Evolutionary conservation across 805 yeast species (phyloP).

Genomic region (Debaryomyces hansenii): DNA sequence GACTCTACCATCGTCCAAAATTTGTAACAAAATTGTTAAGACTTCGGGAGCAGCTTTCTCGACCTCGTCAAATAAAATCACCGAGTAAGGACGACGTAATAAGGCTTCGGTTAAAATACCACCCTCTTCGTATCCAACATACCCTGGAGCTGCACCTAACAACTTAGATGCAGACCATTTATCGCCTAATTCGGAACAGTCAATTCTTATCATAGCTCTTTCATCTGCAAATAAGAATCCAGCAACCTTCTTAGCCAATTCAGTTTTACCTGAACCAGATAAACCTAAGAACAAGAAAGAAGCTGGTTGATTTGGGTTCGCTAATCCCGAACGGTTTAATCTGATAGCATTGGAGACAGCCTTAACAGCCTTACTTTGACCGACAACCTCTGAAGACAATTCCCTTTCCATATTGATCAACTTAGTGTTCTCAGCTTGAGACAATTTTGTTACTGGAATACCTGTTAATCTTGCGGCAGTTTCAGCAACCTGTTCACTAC

Average conservation of each 20-base stretch:
- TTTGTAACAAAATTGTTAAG: conserved; percentile 83
- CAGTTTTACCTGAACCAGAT: conserved; percentile 98
- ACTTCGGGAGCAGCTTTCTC: conserved; percentile 99
- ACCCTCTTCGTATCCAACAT: conserved; percentile 95
- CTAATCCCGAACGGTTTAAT: conserved; percentile 88
- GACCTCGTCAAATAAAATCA: conserved; percentile 94
- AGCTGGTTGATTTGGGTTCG: conserved; percentile 96
- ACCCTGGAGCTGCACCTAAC: conserved; percentile 96
- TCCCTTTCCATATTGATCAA: conserved; percentile 93
- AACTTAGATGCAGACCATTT: conserved; percentile 94
- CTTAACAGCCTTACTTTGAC: conserved; percentile 93
- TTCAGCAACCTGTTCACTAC: conserved; percentile 90
- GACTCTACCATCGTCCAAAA: conserved; percentile 94
- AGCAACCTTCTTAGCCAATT: conserved; percentile 93
- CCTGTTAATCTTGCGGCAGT: conserved; percentile 97
- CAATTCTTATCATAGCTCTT: conserved; percentile 95
- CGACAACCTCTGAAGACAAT: conserved; percentile 81
- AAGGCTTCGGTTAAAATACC: conserved; percentile 93
- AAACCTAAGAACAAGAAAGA: conserved; percentile 92
- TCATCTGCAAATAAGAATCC: conserved; percentile 96
- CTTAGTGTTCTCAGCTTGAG: conserved; percentile 93
- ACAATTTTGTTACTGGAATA: conserved; percentile 90
- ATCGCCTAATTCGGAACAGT: conserved; percentile 94
- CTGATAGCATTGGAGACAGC: conserved; percentile 96
- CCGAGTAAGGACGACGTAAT: conserved; percentile 90